Evolutionary conservation across 148 eudicot genomes (phyloP).

Genomic region (Rhododendron williamsianum): DNA sequence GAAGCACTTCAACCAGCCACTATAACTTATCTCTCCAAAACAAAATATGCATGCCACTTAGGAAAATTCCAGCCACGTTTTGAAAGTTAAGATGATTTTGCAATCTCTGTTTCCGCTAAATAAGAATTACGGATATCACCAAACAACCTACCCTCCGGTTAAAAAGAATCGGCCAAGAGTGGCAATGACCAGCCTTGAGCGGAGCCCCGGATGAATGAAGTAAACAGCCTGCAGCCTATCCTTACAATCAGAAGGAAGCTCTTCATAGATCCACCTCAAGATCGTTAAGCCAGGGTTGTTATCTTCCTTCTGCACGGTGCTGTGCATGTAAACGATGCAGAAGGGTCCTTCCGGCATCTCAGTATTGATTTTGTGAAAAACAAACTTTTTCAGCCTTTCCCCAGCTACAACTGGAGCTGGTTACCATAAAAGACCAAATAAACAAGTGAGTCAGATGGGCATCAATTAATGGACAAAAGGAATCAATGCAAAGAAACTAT

Average conservation of each 20-base stretch:
- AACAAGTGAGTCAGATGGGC: neutral
- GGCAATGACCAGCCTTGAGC: slow-evolving; percentile 85
- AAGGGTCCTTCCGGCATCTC: slow-evolving; percentile 84
- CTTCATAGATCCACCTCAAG: slow-evolving; percentile 95
- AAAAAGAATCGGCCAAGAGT: slow-evolving; percentile 85
- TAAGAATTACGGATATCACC: neutral
- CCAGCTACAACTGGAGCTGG: slow-evolving; percentile 67
- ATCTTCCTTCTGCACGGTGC: slow-evolving; percentile 80
- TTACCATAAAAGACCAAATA: slow-evolving; percentile 4
- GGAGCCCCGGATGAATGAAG: slow-evolving; percentile 91
- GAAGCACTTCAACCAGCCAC: neutral
- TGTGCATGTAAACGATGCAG: slow-evolving; percentile 78
- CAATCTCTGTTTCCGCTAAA: neutral
- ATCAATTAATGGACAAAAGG: neutral
- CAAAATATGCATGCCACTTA: neutral
- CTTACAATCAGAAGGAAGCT: slow-evolving; percentile 68
- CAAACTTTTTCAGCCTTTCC: slow-evolving; percentile 75
- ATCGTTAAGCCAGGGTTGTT: slow-evolving; percentile 88
- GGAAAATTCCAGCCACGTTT: neutral
- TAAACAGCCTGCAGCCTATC: slow-evolving; percentile 86
- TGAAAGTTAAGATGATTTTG: neutral
- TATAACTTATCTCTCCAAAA: neutral
- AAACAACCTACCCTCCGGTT: slow-evolving; percentile 70
- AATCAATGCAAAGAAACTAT: neutral
- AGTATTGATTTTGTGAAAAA: slow-evolving; percentile 57